Conservation (phyloP, 1,139 yeast genomes). For the Scheffersomyces titani region DNA sequence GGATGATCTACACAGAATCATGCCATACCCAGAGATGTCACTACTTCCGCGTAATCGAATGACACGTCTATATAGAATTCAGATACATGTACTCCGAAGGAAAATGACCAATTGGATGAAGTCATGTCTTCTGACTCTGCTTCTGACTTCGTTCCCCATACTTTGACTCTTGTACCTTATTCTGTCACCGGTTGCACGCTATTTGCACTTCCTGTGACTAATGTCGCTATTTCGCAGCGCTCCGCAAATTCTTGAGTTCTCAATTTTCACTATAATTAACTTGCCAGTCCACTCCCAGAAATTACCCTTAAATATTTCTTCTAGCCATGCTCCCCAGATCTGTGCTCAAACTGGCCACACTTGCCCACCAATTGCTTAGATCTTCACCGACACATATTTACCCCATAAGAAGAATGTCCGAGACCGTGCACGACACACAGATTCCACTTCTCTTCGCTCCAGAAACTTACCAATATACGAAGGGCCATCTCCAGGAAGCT, state of each 20-base stretch:
- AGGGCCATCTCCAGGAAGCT: constrained; percentile 56
- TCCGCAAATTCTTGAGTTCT: neutral
- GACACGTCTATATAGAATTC: neutral
- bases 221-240: neutral
- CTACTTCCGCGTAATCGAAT: neutral
- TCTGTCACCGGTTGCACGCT: neutral
- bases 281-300: neutral
- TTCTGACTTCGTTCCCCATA: neutral
- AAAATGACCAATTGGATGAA: neutral
- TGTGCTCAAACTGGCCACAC: neutral
- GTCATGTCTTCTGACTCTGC: neutral
- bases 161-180: neutral
- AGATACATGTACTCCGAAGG: too few species aligned
- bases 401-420: neutral
- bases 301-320: neutral
- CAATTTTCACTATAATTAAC: too few species aligned
- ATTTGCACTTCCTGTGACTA: neutral
- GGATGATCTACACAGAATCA: neutral
- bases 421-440: constrained; percentile 1
- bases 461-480: constrained; percentile 83
- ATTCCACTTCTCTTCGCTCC: constrained; percentile 65
- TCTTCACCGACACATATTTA: neutral
- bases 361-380: neutral
- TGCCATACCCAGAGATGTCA: neutral
- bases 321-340: neutral